Conservation (phyloP, 139 green algal genomes). For the Nannochloris sp. region DNA sequence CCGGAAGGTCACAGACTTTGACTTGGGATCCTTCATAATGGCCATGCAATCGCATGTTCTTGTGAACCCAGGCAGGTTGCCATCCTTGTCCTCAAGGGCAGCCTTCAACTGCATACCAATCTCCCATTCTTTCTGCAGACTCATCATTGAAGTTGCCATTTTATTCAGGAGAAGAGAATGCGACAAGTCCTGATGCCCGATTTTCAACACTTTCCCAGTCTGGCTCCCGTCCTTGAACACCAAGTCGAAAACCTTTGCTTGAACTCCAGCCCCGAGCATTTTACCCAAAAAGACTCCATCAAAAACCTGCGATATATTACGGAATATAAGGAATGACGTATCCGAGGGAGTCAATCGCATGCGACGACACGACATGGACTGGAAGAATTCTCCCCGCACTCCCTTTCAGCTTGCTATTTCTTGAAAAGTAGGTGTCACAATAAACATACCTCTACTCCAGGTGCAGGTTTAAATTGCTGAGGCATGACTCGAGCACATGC, state of each 20-base stretch:
- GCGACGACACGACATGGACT: too few relatives aligned
- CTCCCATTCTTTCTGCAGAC: conserved; percentile 15
- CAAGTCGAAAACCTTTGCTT: conserved; percentile 28
- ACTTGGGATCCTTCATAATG: background rate
- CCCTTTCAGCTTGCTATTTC: background rate
- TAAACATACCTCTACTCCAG: conserved; percentile 2
- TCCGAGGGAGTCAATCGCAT: too few relatives aligned
- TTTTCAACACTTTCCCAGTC: conserved; percentile 26
- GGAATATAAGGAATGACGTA: background rate
- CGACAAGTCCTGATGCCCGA: conserved; percentile 17
- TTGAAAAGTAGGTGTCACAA: background rate
- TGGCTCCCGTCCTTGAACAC: conserved; percentile 10
- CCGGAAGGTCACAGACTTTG: conserved; percentile 1
- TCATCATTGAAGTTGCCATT: conserved; percentile 11
- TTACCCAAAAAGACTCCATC: conserved; percentile 9
- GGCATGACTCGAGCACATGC: conserved; percentile 2
- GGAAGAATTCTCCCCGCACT: too few relatives aligned
- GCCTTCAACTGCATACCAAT: conserved; percentile 20
- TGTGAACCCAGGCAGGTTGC: conserved; percentile 25
- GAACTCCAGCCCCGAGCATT: conserved; percentile 17
- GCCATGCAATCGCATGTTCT: conserved; percentile 26
- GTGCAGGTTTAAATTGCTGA: background rate
- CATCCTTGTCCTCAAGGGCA: conserved; percentile 17
- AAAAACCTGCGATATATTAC: background rate
- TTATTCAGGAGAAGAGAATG: conserved; percentile 21